Evolutionary conservation across 169 alveolate species (phyloP).

Genomic region (Plasmodium gonderi): DNA sequence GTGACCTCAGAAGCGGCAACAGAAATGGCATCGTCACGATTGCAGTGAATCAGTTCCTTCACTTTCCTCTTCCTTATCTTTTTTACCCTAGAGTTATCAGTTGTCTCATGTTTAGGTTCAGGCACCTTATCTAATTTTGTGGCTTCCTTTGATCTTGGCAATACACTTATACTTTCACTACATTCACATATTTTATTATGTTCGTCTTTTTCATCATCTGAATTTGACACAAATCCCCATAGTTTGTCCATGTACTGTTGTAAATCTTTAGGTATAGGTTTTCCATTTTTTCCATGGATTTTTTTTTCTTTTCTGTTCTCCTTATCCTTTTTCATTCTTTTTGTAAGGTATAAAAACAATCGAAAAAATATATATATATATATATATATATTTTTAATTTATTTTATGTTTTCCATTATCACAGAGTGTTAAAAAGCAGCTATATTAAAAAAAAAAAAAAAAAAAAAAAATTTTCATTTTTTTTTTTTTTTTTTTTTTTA

Average conservation of each 20-base stretch:
- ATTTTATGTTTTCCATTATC: too few relatives aligned
- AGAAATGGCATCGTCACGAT: not conserved
- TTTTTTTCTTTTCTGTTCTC: not conserved
- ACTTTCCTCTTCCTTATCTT: not conserved
- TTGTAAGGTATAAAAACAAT: too few relatives aligned
- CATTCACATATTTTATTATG: not conserved
- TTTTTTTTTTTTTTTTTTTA: not conserved
- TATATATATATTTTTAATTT: too few relatives aligned
- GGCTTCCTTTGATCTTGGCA: not conserved
- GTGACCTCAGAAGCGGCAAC: not conserved
- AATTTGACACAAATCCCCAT: slow-evolving; percentile 38
- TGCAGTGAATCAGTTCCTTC: not conserved
- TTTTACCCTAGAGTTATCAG: not conserved
- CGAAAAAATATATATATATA: too few relatives aligned
- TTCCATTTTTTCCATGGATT: not conserved
- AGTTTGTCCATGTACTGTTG: slow-evolving; percentile 43
- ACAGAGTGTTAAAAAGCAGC: too few relatives aligned
- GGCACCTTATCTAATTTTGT: too few relatives aligned
- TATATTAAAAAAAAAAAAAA: too few relatives aligned
- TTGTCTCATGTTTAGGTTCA: not conserved
- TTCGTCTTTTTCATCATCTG: slow-evolving; percentile 1
- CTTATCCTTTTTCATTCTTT: not conserved
- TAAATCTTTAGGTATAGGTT: too few relatives aligned
- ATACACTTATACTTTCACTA: not conserved
- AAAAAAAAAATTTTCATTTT: not conserved